A percentile compares a stretch with the other conserved stretches of the same genome.
phyloP scores from a whole-genome alignment of 148 eudicot species.

The Camellia japonica region DNA sequence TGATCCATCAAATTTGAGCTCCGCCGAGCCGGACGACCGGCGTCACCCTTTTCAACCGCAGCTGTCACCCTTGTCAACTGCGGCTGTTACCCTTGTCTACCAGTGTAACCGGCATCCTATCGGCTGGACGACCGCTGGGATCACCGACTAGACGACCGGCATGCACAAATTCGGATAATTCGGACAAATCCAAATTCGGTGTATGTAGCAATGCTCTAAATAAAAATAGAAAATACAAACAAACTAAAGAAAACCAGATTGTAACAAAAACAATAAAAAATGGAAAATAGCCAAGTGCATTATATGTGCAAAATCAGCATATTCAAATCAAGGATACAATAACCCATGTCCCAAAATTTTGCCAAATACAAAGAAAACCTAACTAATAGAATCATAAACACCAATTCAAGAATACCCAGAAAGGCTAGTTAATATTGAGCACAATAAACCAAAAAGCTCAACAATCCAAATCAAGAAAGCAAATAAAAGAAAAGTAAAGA shows the following conservation, averaged over 20 bases:
- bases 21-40: too few relatives aligned
- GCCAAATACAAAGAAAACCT: not conserved
- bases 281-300: constrained; percentile 7
- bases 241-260: not conserved
- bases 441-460: constrained; percentile 3
- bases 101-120: too few relatives aligned
- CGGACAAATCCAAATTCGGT: too few relatives aligned
- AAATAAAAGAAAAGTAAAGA: not conserved
- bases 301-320: not conserved
- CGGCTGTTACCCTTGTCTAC: too few relatives aligned
- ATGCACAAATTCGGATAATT: too few relatives aligned
- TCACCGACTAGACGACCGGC: too few relatives aligned
- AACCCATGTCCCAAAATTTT: not conserved
- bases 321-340: not conserved
- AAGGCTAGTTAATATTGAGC: not conserved
- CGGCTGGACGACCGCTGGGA: too few relatives aligned
- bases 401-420: not conserved
- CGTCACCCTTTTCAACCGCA: too few relatives aligned
- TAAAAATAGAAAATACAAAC: not conserved
- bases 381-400: not conserved
- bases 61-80: too few relatives aligned
- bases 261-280: not conserved
- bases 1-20: not conserved
- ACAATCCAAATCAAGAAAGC: constrained; percentile 1
- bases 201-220: too few relatives aligned